Conservation (phyloP, 1,284 basidiomycete species). For the Moesziomyces sp. region DNA sequence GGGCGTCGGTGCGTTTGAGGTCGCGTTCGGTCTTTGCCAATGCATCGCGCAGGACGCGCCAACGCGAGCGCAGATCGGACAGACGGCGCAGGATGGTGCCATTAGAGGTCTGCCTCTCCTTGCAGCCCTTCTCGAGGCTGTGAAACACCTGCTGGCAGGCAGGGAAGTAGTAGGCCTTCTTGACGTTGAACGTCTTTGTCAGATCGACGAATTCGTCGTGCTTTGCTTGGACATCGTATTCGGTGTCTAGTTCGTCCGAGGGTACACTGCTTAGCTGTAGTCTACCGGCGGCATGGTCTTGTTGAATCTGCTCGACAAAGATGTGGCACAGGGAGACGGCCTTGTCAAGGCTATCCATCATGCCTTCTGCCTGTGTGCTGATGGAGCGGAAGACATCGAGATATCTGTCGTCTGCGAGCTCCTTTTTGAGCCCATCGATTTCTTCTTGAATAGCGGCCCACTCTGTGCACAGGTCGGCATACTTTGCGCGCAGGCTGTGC, state of each 20-base stretch:
- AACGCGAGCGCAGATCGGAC: conserved; percentile 83
- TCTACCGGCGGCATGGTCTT: conserved; percentile 27
- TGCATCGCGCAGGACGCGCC: conserved; percentile 80
- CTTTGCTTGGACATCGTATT: conserved; percentile 37
- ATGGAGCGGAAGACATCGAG: conserved; percentile 92
- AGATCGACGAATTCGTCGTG: conserved; percentile 43
- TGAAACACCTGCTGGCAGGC: conserved; percentile 90
- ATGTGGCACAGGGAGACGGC: conserved; percentile 85
- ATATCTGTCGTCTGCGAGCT: conserved; percentile 95
- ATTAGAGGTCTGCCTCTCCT: conserved; percentile 89
- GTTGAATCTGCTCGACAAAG: conserved; percentile 52
- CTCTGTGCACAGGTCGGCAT: conserved; percentile 70
- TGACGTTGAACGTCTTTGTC: conserved; percentile 51
- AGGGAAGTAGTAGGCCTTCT: conserved; percentile 83
- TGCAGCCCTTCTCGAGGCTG: conserved; percentile 90
- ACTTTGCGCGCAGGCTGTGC: conserved; percentile 21
- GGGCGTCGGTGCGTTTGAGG: conserved; percentile 78
- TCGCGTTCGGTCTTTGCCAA: conserved; percentile 82
- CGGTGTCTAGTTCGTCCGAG: conserved; percentile 30
- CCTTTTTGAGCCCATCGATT: conserved; percentile 82
- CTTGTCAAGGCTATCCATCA: conserved; percentile 95
- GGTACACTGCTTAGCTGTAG: conserved; percentile 12
- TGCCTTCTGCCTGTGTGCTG: conserved; percentile 89
- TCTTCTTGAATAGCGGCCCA: conserved; percentile 85
- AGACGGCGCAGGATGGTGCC: conserved; percentile 89